phyloP scores from a whole-genome alignment of 495 filamentous ascomycete species.

The Hypoxylon fragiforme region DNA sequence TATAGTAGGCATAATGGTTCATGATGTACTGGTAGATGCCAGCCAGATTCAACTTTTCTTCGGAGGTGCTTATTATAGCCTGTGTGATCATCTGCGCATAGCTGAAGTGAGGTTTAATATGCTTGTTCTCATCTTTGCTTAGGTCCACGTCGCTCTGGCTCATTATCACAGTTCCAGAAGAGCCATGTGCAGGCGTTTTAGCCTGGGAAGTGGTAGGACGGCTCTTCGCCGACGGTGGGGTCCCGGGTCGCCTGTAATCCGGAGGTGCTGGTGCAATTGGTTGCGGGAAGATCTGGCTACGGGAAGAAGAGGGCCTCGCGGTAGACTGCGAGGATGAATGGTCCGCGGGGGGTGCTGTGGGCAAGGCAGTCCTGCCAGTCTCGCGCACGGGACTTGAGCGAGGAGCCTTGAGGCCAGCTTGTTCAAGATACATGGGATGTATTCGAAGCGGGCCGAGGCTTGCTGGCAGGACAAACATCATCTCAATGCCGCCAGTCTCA shows the following conservation, averaged over 20 bases:
- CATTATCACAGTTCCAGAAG: conserved; percentile 51
- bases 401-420: conserved; percentile 46
- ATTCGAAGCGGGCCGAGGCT: conserved; percentile 62
- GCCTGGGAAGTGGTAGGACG: conserved; percentile 39
- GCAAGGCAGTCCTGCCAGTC: conserved; percentile 37
- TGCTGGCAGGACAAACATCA: conserved; percentile 93
- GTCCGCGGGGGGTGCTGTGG: conserved; percentile 55
- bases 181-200: conserved; percentile 49
- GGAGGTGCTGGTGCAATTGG: conserved; percentile 71
- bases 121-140: conserved; percentile 75
- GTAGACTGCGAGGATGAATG: conserved; percentile 35
- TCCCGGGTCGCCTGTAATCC: conserved; percentile 68
- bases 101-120: conserved; percentile 92
- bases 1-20: conserved; percentile 85
- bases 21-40: conserved; percentile 93
- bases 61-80: conserved; percentile 81
- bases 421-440: conserved; percentile 53
- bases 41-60: conserved; percentile 83
- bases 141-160: conserved; percentile 71
- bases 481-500: conserved; percentile 87
- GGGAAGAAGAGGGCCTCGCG: conserved; percentile 27
- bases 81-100: conserved; percentile 98
- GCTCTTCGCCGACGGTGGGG: conserved; percentile 57
- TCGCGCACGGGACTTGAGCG: conserved; percentile 37
- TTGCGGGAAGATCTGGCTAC: conserved; percentile 45